Conservation (phyloP, 169 alveolate genomes). For the Haemoproteus tartakovskyi region DNA sequence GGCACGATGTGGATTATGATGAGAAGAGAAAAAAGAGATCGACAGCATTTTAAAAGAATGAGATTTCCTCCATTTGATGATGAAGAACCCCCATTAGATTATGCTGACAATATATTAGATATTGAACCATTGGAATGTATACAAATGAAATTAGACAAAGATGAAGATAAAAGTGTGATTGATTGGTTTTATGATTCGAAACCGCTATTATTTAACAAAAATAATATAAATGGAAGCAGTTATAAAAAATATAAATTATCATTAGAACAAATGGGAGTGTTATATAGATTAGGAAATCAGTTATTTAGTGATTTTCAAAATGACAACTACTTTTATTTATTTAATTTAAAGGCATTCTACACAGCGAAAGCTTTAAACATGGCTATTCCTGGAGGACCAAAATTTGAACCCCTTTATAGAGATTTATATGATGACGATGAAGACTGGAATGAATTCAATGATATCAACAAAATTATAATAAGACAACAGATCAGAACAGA, state of each 20-base stretch:
- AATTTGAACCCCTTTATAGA: constrained; percentile 98
- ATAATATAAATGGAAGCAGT: constrained; percentile 87
- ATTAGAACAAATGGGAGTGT: constrained; percentile 95
- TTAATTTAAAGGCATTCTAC: constrained; percentile 94
- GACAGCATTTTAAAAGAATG: constrained; percentile 99
- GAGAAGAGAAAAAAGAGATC: constrained; percentile 99
- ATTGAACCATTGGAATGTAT: constrained; percentile 99
- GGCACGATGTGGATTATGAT: constrained; percentile 99
- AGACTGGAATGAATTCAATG: constrained; percentile 99
- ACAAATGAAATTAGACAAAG: constrained; percentile 97
- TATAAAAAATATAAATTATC: constrained; percentile 94
- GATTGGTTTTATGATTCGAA: constrained; percentile 95
- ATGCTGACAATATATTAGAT: constrained; percentile 96
- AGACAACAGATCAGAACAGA: constrained; percentile 96
- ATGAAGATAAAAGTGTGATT: constrained; percentile 97
- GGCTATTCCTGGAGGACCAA: constrained; percentile 99
- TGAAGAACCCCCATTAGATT: constrained; percentile 99
- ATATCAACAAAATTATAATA: constrained; percentile 95
- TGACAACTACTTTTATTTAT: constrained; percentile 96
- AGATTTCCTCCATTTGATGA: constrained; percentile 99
- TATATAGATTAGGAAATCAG: constrained; percentile 96
- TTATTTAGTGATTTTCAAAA: constrained; percentile 95
- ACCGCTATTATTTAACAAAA: constrained; percentile 68
- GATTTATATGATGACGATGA: constrained; percentile 98
- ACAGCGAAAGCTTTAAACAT: constrained; percentile 99